phyloP scores from a whole-genome alignment of 2,329 filamentous ascomycete species.

The Cryphonectria nitschkei region DNA sequence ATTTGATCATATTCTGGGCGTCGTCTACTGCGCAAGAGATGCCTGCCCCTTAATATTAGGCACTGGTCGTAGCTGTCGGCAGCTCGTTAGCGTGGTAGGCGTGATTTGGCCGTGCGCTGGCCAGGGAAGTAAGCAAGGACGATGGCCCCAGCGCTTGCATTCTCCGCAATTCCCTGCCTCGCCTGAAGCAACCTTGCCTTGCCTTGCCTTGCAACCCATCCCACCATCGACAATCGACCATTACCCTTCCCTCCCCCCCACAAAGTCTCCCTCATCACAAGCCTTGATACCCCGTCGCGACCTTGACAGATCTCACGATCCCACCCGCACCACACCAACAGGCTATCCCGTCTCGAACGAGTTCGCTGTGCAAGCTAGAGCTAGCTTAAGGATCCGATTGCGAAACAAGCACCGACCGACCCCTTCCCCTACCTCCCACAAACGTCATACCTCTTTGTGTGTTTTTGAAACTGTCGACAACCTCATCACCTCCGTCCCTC shows the following conservation, averaged over 20 bases:
- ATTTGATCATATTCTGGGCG: background rate
- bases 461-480: constrained; percentile 28
- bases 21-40: background rate
- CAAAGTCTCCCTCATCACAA: constrained; percentile 21
- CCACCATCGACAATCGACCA: constrained; percentile 19
- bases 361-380: constrained; percentile 21
- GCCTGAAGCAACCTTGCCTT: constrained; percentile 25
- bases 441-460: constrained; percentile 27
- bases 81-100: constrained; percentile 4
- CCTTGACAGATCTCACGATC: constrained; percentile 20
- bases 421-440: constrained; percentile 19
- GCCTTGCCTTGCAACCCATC: constrained; percentile 22
- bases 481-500: constrained; percentile 22
- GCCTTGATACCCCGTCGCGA: constrained; percentile 28
- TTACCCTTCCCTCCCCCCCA: constrained; percentile 4
- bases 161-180: constrained; percentile 14
- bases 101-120: constrained; percentile 2
- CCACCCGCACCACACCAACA: constrained; percentile 11
- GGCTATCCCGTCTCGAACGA: constrained; percentile 9
- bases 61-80: background rate
- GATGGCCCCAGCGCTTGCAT: background rate
- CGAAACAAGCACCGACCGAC: constrained; percentile 25
- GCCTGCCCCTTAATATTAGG: background rate
- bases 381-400: constrained; percentile 17
- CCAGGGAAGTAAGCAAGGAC: constrained; percentile 1